These are phyloP conservation scores for Ascochyta rabiei DNA, from an alignment of 2,329 filamentous ascomycete genomes.

Conservation along the genomic window DNA sequence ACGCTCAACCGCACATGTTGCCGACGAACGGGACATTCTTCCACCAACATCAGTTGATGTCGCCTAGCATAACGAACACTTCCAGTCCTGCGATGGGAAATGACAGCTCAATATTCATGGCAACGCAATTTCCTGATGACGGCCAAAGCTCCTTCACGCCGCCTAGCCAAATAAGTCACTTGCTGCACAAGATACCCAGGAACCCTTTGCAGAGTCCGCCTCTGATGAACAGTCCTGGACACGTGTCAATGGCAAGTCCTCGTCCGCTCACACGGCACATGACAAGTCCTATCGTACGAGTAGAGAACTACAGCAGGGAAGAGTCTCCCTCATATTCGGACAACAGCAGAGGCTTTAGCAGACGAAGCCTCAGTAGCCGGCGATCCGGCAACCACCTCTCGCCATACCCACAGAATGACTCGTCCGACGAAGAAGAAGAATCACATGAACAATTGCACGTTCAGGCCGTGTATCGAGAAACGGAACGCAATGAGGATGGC, in stretches of 20 bases:
- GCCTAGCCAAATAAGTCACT: constrained; percentile 28
- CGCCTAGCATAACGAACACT: constrained; percentile 44
- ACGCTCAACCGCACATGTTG: constrained; percentile 34
- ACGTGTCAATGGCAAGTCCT: constrained; percentile 32
- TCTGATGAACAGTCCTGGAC: constrained; percentile 45
- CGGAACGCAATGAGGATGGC: constrained; percentile 52
- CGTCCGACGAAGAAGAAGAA: constrained; percentile 44
- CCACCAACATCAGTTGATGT: constrained; percentile 42
- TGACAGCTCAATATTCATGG: constrained; percentile 27
- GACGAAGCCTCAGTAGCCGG: constrained; percentile 43
- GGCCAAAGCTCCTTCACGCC: constrained; percentile 33
- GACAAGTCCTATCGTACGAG: constrained; percentile 48
- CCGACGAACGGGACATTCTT: constrained; percentile 30
- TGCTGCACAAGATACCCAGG: constrained; percentile 36
- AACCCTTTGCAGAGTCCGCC: constrained; percentile 48
- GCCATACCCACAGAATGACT: constrained; percentile 44
- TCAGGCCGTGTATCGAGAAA: constrained; percentile 39
- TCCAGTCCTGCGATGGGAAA: constrained; percentile 47
- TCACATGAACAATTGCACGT: constrained; percentile 25
- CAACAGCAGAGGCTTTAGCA: constrained; percentile 42
- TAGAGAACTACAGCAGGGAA: constrained; percentile 46
- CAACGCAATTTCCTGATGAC: constrained; percentile 28
- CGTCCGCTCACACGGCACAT: constrained; percentile 40
- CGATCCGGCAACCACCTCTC: constrained; percentile 48
- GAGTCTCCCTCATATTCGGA: constrained; percentile 45